Conservation (phyloP, 768 basidiomycete genomes). For the Hygrophorus russula region DNA sequence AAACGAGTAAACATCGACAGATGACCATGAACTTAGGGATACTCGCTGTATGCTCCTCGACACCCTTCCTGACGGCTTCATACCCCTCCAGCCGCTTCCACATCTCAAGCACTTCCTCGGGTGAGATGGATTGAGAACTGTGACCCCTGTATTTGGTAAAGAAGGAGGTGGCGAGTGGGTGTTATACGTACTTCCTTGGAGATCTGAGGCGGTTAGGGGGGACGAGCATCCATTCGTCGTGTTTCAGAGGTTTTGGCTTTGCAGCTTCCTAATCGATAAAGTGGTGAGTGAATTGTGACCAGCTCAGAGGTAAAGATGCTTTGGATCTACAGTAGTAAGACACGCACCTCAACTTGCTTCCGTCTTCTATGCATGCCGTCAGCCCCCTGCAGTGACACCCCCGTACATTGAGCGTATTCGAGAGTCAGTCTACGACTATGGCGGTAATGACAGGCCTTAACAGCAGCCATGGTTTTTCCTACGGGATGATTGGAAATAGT, state of each 20-base stretch:
- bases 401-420: conserved; percentile 6
- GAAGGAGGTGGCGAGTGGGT: too few species aligned
- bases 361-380: conserved; percentile 62
- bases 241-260: conserved; percentile 66
- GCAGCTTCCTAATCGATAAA: conserved; percentile 44
- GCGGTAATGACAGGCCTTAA: conserved; percentile 43
- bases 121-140: conserved; percentile 68
- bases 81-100: conserved; percentile 53
- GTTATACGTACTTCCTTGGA: conserved; percentile 57
- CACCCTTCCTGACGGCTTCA: conserved; percentile 55
- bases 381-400: conserved; percentile 27
- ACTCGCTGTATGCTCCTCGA: conserved; percentile 73
- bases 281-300: background rate
- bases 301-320: background rate
- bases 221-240: conserved; percentile 98
- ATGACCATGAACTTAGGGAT: background rate
- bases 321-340: conserved; percentile 8
- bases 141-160: background rate
- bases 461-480: conserved; percentile 53
- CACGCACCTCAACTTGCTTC: conserved; percentile 49
- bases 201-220: conserved; percentile 79
- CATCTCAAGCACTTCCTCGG: conserved; percentile 30
- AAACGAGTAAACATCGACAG: background rate
- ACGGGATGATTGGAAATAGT: conserved; percentile 63
- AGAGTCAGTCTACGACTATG: background rate